Percentiles rank a stretch among this genome's conserved stretches.
Conservation (phyloP, 176 grass and related monocot genomes). For the Oryza punctata region DNA sequence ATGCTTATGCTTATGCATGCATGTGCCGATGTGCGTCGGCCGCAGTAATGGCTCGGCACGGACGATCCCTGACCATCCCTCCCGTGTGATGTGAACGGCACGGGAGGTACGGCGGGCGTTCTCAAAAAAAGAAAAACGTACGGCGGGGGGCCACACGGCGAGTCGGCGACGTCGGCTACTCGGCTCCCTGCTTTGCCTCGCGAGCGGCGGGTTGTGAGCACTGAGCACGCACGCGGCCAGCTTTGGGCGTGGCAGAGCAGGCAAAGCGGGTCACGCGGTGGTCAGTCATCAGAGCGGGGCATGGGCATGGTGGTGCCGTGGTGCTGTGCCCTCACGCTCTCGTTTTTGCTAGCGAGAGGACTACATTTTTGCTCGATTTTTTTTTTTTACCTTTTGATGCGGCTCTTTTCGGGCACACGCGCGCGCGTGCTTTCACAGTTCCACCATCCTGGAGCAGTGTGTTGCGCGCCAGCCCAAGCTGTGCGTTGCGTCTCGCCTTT, state of each 20-base stretch:
- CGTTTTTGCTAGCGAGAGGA: neutral
- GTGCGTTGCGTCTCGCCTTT: neutral
- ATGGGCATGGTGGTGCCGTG: no score
- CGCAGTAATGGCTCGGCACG: neutral
- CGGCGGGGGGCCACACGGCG: neutral
- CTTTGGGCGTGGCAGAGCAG: no score
- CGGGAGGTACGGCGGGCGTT: neutral
- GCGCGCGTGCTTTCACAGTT: neutral
- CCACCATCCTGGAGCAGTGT: neutral
- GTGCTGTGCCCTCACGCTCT: neutral
- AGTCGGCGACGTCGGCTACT: no score
- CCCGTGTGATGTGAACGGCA: neutral
- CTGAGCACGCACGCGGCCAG: neutral
- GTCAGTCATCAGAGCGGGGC: neutral
- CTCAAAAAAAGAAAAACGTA: no score
- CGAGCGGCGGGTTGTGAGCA: neutral
- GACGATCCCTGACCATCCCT: neutral
- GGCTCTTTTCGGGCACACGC: neutral
- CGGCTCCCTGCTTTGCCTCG: no score
- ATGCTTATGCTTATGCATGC: neutral
- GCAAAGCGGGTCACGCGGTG: no score
- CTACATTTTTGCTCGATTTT: neutral
- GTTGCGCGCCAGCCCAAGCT: neutral
- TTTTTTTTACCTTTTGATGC: neutral
- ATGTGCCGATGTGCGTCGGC: neutral